phyloP scores from a whole-genome alignment of 1,284 basidiomycete genomes.

The Moesziomyces aphidis region DNA sequence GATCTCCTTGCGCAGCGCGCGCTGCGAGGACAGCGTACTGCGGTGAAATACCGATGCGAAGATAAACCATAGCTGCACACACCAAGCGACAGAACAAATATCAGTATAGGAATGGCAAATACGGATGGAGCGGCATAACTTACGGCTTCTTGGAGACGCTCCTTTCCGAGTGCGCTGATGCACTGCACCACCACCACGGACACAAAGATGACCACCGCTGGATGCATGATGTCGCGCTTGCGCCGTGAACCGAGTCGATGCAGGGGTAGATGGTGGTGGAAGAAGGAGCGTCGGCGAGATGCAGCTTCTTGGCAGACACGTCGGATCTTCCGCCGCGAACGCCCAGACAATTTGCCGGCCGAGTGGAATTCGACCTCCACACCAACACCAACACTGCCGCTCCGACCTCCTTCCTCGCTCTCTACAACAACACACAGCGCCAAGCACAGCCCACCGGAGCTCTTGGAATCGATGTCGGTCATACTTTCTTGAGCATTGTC shows the following conservation, averaged over 20 bases:
- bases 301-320: slow-evolving; percentile 1
- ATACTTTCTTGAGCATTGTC: not conserved
- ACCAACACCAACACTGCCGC: slow-evolving; percentile 21
- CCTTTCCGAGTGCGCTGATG: slow-evolving; percentile 46
- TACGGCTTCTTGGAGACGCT: slow-evolving; percentile 36
- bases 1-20: slow-evolving; percentile 49
- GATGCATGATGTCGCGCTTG: slow-evolving; percentile 38
- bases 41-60: slow-evolving; percentile 47
- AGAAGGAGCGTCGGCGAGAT: slow-evolving; percentile 16
- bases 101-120: not conserved
- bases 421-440: not conserved
- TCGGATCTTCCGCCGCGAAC: not conserved
- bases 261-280: slow-evolving; percentile 1
- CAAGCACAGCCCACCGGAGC: no score
- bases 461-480: no score
- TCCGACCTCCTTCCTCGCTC: not conserved
- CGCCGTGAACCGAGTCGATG: not conserved
- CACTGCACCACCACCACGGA: slow-evolving; percentile 38
- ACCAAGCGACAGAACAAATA: not conserved
- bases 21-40: slow-evolving; percentile 34
- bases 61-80: slow-evolving; percentile 23
- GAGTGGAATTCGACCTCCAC: slow-evolving; percentile 17
- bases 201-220: slow-evolving; percentile 55
- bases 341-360: slow-evolving; percentile 17
- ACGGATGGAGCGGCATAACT: not conserved